These are phyloP conservation scores for Alternaria arbusti DNA, from an alignment of 2,329 filamentous ascomycete genomes.

Conservation along the genomic window DNA sequence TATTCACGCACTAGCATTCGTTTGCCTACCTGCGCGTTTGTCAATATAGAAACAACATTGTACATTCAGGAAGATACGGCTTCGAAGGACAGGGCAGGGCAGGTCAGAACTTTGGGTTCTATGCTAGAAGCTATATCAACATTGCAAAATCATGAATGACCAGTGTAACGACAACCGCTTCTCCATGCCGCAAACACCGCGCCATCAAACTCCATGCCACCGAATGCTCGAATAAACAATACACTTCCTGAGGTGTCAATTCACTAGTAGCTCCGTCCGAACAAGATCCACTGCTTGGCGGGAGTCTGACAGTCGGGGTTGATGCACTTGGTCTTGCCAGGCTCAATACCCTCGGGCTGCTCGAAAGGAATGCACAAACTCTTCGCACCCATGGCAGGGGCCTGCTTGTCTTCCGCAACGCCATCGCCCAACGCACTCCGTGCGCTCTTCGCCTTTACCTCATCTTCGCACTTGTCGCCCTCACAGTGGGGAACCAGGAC, in stretches of 20 bases:
- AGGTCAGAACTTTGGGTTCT: conserved; percentile 3
- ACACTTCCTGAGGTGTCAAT: not conserved
- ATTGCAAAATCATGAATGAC: conserved; percentile 8
- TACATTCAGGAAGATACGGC: not conserved
- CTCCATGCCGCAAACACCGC: conserved; percentile 15
- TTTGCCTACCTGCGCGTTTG: not conserved
- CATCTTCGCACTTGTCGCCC: conserved; percentile 83
- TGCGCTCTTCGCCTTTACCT: conserved; percentile 91
- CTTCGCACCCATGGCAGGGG: conserved; percentile 78
- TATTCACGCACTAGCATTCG: not conserved
- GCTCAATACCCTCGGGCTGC: conserved; percentile 79
- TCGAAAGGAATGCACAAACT: conserved; percentile 81
- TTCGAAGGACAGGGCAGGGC: not conserved
- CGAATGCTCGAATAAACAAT: conserved; percentile 26
- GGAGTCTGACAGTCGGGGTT: conserved; percentile 81
- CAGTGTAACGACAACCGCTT: conserved; percentile 9
- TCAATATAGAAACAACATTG: not conserved
- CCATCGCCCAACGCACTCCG: conserved; percentile 72
- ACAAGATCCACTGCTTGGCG: conserved; percentile 91
- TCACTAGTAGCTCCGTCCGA: conserved; percentile 65
- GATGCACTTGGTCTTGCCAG: conserved; percentile 86
- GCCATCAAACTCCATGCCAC: conserved; percentile 28
- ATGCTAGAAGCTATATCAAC: conserved; percentile 5
- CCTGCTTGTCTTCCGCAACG: conserved; percentile 74
- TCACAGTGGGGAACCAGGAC: conserved; percentile 91